Base-by-base conservation (phyloP, 345 rosid genomes). In the Psidium friedrichsthalianum region DNA sequence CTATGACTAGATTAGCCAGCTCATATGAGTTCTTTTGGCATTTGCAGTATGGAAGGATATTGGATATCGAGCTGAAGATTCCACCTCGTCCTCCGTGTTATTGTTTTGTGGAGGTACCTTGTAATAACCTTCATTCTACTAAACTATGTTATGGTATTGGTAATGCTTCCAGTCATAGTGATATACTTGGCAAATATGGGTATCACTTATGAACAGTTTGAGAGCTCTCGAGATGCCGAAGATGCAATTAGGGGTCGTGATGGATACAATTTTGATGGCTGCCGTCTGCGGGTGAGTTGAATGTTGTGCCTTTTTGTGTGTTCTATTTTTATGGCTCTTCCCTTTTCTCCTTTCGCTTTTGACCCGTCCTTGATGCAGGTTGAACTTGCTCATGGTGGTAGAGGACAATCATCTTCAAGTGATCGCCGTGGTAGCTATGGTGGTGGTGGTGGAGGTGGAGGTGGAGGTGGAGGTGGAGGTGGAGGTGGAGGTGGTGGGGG, bases 361-460 rank as follows among this genome's bases (percentile, higher is more conserved):
- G 32, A 69, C 80, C 80, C 20, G 80, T 18, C 53, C 51, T 87
- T 32, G 83, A 16, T 89, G 89, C 88, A 97, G 99, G 98, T 97
- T 90, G 99, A 97, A 90, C 98, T 97, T 89, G 98, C 99, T 82
- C 99, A 97, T 93, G 99, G 99, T 89, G 99, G 99, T 82, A 90
- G 98, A 88, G 97, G 98, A 64, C 98, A 89, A 84, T 89, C 93
- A 51, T 85, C 94, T 76, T 91, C 96, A 83, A 88, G 93, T 88
- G 98, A 95, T 89, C 95, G 95, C 47, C 93, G 96, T 87, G 94
- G 95, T 85, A 58, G 91, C 82, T 78, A 87, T 74, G 89, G 91
- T 11, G 88, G 90, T 14, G 53, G 53, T 3, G 76, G 93, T 88
- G 97, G 93, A 82, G 94, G 94, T 47, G 92, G 95, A 44, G 88